phyloP scores from a whole-genome alignment of 176 grass and related monocot genomes.

The Chloris gayana region DNA sequence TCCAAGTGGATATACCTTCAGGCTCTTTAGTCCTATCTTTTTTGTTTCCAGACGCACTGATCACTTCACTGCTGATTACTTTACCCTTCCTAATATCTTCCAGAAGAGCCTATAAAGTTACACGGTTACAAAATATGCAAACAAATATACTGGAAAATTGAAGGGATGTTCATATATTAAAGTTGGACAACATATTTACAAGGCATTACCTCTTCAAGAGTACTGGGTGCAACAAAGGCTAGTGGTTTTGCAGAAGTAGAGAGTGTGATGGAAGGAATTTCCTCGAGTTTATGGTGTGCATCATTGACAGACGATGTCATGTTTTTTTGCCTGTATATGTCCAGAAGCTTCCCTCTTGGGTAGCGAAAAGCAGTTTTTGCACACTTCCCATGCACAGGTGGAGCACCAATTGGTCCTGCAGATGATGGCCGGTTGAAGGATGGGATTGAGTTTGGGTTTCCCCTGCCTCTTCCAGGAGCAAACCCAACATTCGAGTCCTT shows the following conservation, averaged over 20 bases:
- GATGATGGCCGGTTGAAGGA: conserved; percentile 47
- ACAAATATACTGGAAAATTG: background rate
- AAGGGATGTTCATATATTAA: background rate
- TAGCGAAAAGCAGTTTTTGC: conserved; percentile 58
- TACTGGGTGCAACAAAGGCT: conserved; percentile 74
- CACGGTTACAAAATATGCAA: conserved; percentile 18
- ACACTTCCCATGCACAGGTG: conserved; percentile 44
- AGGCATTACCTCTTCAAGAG: conserved; percentile 72
- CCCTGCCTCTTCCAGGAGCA: conserved; percentile 88
- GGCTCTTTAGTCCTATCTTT: conserved; percentile 38
- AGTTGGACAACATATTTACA: background rate
- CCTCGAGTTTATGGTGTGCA: conserved; percentile 48
- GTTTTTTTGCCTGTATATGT: conserved; percentile 89
- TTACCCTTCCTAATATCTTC: conserved; percentile 90
- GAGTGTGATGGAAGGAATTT: conserved; percentile 72
- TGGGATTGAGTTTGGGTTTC: conserved; percentile 50
- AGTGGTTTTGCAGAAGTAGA: conserved; percentile 65
- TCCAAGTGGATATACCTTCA: conserved; percentile 50
- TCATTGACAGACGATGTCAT: conserved; percentile 42
- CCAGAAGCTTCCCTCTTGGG: conserved; percentile 94
- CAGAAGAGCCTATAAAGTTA: conserved; percentile 58
- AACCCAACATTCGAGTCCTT: conserved; percentile 74
- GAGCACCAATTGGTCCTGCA: conserved; percentile 72
- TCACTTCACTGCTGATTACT: conserved; percentile 57
- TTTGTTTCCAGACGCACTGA: conserved; percentile 33